Evolutionary conservation across 2,329 filamentous ascomycete genomes (phyloP).

Genomic region (Trichoderma sp.): DNA sequence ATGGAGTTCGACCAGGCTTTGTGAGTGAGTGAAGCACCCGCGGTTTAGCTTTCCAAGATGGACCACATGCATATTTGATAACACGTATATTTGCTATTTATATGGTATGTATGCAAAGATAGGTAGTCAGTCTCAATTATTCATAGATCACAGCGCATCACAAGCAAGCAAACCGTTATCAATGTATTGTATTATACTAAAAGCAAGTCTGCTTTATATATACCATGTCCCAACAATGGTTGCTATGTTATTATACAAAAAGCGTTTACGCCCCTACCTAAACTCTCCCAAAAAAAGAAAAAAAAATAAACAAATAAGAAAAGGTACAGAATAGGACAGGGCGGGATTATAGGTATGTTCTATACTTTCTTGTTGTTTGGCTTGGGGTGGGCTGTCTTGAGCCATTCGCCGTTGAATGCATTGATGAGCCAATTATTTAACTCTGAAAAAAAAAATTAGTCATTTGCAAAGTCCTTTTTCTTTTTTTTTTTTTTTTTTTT

Average conservation of each 20-base stretch:
- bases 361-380: conserved; percentile 41
- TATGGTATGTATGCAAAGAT: background rate
- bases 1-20: too few species aligned
- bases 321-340: background rate
- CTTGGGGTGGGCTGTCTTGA: conserved; percentile 57
- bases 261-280: background rate
- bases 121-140: background rate
- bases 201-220: background rate
- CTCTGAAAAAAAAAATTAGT: conserved; percentile 50
- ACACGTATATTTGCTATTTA: background rate
- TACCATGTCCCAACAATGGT: background rate
- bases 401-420: conserved; percentile 96
- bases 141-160: background rate
- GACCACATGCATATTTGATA: background rate
- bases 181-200: background rate
- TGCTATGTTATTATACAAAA: background rate
- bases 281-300: background rate
- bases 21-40: background rate
- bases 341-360: background rate
- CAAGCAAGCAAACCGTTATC: background rate
- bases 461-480: background rate
- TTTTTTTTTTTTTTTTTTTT: background rate
- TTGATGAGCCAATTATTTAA: conserved; percentile 90
- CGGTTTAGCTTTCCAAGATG: background rate
- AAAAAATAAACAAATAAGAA: background rate